phyloP scores from a whole-genome alignment of 2,329 filamentous ascomycete genomes.

The Colletotrichum lindemuthianum region DNA sequence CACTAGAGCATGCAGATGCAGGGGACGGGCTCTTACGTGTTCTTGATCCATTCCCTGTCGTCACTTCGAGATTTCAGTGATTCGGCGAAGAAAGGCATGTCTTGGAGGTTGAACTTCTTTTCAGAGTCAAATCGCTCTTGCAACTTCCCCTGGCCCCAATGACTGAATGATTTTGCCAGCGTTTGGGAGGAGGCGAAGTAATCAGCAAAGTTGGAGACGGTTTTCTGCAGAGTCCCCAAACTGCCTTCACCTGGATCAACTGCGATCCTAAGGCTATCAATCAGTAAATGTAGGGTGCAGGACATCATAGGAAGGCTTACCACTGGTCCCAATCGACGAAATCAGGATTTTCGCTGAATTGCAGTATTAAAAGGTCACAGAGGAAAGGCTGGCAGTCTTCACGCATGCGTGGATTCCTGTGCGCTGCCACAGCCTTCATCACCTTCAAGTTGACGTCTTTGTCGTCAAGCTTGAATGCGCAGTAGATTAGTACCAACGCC shows the following conservation, averaged over 20 bases:
- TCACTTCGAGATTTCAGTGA: neutral
- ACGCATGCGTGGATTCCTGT: neutral
- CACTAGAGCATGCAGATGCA: neutral
- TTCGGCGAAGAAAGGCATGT: neutral
- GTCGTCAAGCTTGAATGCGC: no score
- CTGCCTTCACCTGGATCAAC: neutral
- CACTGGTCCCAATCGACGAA: neutral
- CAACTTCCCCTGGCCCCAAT: neutral
- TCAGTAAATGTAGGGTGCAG: neutral
- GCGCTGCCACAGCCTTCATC: neutral
- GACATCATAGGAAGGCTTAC: neutral
- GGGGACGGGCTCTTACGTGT: neutral
- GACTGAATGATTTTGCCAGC: neutral
- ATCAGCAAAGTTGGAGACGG: no score
- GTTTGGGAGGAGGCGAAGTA: no score
- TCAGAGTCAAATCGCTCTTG: neutral
- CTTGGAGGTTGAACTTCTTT: neutral
- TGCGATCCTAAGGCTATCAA: neutral
- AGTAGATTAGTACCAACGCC: no score
- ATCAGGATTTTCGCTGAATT: neutral
- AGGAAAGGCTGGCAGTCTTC: neutral
- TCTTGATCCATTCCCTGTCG: conserved; percentile 4
- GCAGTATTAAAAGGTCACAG: neutral
- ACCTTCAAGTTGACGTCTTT: no score
- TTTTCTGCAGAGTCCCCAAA: no score